Conservation (phyloP, 768 basidiomycete genomes). For the Leccinum incarnatum region DNA sequence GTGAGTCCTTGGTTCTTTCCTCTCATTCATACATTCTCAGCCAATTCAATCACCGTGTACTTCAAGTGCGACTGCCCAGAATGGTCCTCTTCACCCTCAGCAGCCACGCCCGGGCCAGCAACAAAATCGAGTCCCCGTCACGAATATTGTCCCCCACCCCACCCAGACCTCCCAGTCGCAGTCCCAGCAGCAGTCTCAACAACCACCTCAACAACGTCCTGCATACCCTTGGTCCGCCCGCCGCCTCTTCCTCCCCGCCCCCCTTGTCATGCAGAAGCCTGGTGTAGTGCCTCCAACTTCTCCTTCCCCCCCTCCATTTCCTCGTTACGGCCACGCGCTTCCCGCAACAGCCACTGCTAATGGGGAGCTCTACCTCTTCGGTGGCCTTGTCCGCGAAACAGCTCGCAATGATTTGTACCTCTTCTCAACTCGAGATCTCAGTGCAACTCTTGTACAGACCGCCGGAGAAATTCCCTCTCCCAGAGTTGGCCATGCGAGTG, state of each 20-base stretch:
- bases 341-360: conserved; percentile 71
- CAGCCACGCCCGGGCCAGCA: conserved; percentile 33
- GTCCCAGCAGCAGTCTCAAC: conserved; percentile 32
- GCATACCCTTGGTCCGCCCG: conserved; percentile 85
- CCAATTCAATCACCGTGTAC: neutral
- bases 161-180: conserved; percentile 33
- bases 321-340: conserved; percentile 92
- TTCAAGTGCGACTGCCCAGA: conserved; percentile 20
- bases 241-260: conserved; percentile 67
- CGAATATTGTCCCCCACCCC: conserved; percentile 28
- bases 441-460: conserved; percentile 81
- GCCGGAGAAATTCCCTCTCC: conserved; percentile 85
- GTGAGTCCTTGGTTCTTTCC: conserved; percentile 30
- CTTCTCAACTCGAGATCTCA: conserved; percentile 77
- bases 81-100: conserved; percentile 27
- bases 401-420: conserved; percentile 92
- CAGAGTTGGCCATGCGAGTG: conserved; percentile 95
- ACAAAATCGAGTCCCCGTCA: conserved; percentile 35
- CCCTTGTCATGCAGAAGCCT: conserved; percentile 60
- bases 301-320: conserved; percentile 87
- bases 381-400: conserved; percentile 89
- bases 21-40: conserved; percentile 1
- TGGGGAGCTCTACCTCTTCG: conserved; percentile 95
- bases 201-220: conserved; percentile 45
- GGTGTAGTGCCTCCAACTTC: conserved; percentile 60